phyloP scores from a whole-genome alignment of 441 rosid species.

The Flueggea neowawraea region DNA sequence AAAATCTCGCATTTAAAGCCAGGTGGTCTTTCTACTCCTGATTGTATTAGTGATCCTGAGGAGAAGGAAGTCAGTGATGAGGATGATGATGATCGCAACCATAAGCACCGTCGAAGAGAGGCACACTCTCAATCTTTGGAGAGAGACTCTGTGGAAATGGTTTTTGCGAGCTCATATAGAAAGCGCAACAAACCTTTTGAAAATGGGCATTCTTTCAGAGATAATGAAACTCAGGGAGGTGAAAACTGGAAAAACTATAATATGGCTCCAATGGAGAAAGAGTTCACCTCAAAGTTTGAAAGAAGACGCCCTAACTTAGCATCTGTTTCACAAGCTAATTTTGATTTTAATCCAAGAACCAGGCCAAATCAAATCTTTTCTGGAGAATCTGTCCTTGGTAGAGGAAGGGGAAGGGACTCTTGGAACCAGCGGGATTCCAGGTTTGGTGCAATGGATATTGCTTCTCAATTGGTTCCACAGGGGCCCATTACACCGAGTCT shows the following conservation, averaged over 20 bases:
- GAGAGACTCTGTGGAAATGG: constrained; percentile 59
- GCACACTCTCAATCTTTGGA: constrained; percentile 69
- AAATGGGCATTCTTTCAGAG: constrained; percentile 63
- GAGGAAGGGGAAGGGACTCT: constrained; percentile 91
- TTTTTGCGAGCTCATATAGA: constrained; percentile 56
- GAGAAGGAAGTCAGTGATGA: constrained; percentile 97
- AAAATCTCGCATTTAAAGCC: constrained; percentile 69
- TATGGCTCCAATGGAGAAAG: constrained; percentile 31
- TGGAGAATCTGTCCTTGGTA: constrained; percentile 65
- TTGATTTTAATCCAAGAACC: constrained; percentile 57
- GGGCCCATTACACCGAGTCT: constrained; percentile 51
- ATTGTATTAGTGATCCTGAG: constrained; percentile 73
- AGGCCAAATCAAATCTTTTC: constrained; percentile 48
- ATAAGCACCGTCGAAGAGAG: constrained; percentile 91
- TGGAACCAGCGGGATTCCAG: constrained; percentile 78
- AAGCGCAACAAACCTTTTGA: constrained; percentile 62
- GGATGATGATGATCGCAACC: constrained; percentile 99
- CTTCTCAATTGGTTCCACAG: constrained; percentile 74
- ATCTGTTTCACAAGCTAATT: constrained; percentile 40
- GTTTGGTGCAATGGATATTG: constrained; percentile 63
- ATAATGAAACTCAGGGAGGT: constrained; percentile 53
- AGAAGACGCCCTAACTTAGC: constrained; percentile 49
- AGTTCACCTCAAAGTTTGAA: constrained; percentile 40
- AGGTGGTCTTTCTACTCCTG: constrained; percentile 59
- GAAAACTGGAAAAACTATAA: constrained; percentile 44